Evolutionary conservation across 1,284 basidiomycete species (phyloP).

Genomic region (Mycosarcoma mackinlayi): DNA sequence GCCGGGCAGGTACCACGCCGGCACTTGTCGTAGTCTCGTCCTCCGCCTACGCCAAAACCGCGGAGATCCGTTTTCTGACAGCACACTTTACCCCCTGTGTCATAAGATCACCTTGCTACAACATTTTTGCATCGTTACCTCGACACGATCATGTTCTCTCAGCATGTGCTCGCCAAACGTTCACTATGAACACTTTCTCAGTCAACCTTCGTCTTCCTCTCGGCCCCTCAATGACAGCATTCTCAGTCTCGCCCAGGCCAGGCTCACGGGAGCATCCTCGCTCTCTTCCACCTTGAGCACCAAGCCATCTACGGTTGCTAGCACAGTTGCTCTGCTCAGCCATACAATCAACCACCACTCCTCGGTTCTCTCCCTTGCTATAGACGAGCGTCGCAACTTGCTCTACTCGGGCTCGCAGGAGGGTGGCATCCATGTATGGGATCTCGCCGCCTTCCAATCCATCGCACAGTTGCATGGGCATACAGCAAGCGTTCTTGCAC

Average conservation of each 20-base stretch:
- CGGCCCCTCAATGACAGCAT: constrained; percentile 8
- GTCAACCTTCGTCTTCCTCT: constrained; percentile 19
- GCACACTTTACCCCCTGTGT: too few relatives aligned
- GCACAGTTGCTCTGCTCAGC: constrained; percentile 21
- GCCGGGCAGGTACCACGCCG: too few relatives aligned
- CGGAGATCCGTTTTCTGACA: too few relatives aligned
- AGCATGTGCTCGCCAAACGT: constrained; percentile 57
- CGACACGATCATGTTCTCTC: background rate
- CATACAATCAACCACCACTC: constrained; percentile 55
- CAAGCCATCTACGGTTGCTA: background rate
- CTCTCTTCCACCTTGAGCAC: background rate
- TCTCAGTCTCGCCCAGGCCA: constrained; percentile 18
- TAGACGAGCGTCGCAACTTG: constrained; percentile 48
- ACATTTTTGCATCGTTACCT: background rate
- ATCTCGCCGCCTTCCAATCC: constrained; percentile 49
- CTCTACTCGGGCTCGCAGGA: constrained; percentile 57
- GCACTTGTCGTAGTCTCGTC: too few relatives aligned
- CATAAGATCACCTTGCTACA: too few relatives aligned
- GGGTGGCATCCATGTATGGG: constrained; percentile 58
- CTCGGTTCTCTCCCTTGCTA: constrained; percentile 58
- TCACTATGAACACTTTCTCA: constrained; percentile 38
- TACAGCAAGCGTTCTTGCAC: constrained; percentile 82
- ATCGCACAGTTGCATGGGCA: constrained; percentile 73
- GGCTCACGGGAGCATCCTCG: constrained; percentile 1
- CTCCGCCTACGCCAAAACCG: too few relatives aligned